Conservation (phyloP, 1,284 basidiomycete genomes). For the Trichosporon sp. region DNA sequence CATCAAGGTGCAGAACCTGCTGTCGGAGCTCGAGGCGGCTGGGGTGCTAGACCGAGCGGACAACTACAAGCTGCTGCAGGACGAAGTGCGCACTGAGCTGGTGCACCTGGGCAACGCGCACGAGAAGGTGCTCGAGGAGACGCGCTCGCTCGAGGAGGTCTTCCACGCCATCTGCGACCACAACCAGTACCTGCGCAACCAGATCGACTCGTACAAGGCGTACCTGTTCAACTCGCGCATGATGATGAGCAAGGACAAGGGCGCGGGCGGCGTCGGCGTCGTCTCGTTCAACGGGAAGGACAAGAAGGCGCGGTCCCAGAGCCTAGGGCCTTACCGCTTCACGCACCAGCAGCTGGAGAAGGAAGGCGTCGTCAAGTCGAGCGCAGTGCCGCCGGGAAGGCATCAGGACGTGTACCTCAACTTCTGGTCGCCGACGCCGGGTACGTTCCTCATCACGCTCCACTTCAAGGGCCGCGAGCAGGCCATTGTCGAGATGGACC, state of each 20-base stretch:
- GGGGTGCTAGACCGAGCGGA: slow-evolving; percentile 77
- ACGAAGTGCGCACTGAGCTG: slow-evolving; percentile 92
- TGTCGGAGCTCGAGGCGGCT: slow-evolving; percentile 88
- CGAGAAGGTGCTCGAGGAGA: slow-evolving; percentile 92
- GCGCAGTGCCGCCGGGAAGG: slow-evolving; percentile 68
- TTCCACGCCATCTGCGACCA: slow-evolving; percentile 99
- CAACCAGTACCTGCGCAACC: slow-evolving; percentile 91
- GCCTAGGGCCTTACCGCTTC: slow-evolving; percentile 91
- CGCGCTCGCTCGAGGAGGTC: slow-evolving; percentile 84
- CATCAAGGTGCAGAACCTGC: slow-evolving; percentile 98
- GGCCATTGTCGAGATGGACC: slow-evolving; percentile 98
- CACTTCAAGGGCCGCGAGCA: slow-evolving; percentile 99
- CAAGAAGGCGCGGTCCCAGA: slow-evolving; percentile 82
- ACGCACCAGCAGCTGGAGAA: slow-evolving; percentile 98
- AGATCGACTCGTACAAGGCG: slow-evolving; percentile 98
- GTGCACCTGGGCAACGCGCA: slow-evolving; percentile 91
- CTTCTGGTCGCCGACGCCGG: slow-evolving; percentile 92
- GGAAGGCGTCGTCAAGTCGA: slow-evolving; percentile 98
- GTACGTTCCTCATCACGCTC: slow-evolving; percentile 96
- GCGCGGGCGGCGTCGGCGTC: slow-evolving; percentile 77
- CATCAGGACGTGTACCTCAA: slow-evolving; percentile 83
- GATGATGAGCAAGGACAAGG: slow-evolving; percentile 79
- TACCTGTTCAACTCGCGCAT: slow-evolving; percentile 96
- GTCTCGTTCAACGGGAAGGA: slow-evolving; percentile 95
- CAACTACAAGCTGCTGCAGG: slow-evolving; percentile 89